Evolutionary conservation across 2,329 filamentous ascomycete species (phyloP), one percentile per base, ranked within the genome.

Genomic region (Graphium sp.): DNA sequence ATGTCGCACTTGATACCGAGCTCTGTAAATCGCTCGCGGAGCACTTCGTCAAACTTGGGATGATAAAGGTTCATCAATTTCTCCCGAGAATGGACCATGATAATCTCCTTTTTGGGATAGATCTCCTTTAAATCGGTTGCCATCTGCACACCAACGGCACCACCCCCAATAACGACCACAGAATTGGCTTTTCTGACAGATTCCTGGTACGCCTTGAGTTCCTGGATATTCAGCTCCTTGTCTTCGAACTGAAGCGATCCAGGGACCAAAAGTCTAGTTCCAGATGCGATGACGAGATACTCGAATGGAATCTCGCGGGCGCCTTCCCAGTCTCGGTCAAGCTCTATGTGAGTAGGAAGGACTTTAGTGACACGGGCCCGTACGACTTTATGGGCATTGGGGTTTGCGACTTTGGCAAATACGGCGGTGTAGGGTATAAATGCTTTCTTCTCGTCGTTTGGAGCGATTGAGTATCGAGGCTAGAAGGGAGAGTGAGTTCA

Each of bases 121-220:
- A 50, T 42, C 5, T 53, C 53, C 42, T 71, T 72, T 9, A 65
- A 60, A 39, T 76, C 70, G 1, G 64, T 58, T 0, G 66, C 68
- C 21, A 74, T 47, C 44, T 75, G 66, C 0, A 74, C 62, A 2
- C 71, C 71, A 0, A 68, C 69, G 1, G 71, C 66, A 4, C 70
- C 70, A 0, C 66, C 69, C 2, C 70, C 71, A 0, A 66, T 54
- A 0, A 69, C 54, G 2, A 66, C 60, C 6, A 68, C 37, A 16
- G 48, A 50, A 7, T 41, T 42, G 2, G 62, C 55, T 0, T 40
- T 37, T 21, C 49, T 48, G 28, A 72, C 58, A 4, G 44, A 44
- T 1, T 39, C 36, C 42, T 69, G 67, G 41, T 66, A 54, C 4
- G 40, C 40, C 24, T 45, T 45, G 19, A 72, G 37, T n/a, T 52